Conservation (phyloP, 257 asterid species). For the Solanum tarijense region DNA sequence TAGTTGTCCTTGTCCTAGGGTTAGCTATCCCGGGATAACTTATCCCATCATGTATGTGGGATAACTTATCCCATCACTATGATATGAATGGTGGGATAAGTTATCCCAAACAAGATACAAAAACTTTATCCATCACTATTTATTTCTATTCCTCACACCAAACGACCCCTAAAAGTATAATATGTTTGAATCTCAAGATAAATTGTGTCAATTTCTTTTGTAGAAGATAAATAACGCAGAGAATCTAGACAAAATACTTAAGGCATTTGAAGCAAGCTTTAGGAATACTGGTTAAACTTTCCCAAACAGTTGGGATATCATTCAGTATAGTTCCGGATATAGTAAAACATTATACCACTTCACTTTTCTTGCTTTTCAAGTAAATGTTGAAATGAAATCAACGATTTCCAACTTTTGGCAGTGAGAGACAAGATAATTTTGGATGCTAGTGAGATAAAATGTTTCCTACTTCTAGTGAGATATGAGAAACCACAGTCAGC, state of each 20-base stretch:
- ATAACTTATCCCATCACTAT: too few relatives aligned
- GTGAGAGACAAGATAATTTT: neutral
- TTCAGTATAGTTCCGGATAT: neutral
- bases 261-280: neutral
- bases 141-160: too few relatives aligned
- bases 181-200: neutral
- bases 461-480: neutral
- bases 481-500: neutral
- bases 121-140: too few relatives aligned
- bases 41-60: too few relatives aligned
- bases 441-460: neutral
- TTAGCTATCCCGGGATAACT: too few relatives aligned
- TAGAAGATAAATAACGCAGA: neutral
- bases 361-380: neutral
- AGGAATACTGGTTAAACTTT: neutral
- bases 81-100: too few relatives aligned
- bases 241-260: neutral
- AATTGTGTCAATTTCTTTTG: neutral
- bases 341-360: neutral
- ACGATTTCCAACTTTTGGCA: neutral
- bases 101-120: too few relatives aligned
- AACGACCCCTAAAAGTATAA: neutral
- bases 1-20: too few relatives aligned
- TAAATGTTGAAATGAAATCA: neutral
- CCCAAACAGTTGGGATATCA: neutral